Base-by-base conservation (phyloP, 208 protist species). In the Crithidia bombi region DNA sequence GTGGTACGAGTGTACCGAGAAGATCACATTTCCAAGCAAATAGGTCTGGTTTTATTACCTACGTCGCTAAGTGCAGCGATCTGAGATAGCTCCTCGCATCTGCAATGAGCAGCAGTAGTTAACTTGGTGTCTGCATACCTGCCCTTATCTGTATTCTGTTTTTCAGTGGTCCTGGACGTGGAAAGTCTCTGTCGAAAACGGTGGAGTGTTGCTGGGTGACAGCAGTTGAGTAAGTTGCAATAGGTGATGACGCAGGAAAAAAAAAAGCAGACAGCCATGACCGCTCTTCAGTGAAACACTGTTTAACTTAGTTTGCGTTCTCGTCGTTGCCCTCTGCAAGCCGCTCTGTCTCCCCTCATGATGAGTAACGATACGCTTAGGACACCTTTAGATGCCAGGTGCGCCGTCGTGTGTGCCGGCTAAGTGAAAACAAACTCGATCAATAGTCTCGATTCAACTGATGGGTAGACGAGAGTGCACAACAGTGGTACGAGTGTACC, bases 11-110 rank as follows among this genome's bases (percentile, higher is more conserved):
- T 25, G 7, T 10, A 14, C 3, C 30, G 17, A 11, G 70, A 76
- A 70, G 70, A 76, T 76, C 70, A 58, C 70, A 76, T 76, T 76
- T 76, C 70, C 70, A 76, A 76, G 70, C 70, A 65, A 65, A 75
- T 38, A 75, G 69, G 61, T 75, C 38, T 0, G 36, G 7, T 51
- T 68, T 55, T 32, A 12, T 30, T 77, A 71, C 57, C 71, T 77
- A 52, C 46, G 64, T 32, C 64, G 71, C 71, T 66, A 77, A 77
- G 71, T 77, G 71, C 71, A 65, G 71, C 65, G 71, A 77, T 71
- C 71, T 71, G 46, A 77, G 71, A 77, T 69, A 21, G 51, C 15
- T 49, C 23, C 23, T 50, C 50, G 2, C 41, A 19, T 44, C n/a
- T n/a, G n/a, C n/a, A n/a, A n/a, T n/a, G n/a, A n/a, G n/a, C n/a